phyloP scores from a whole-genome alignment of 768 basidiomycete genomes.

The Lactarius akahatsu region DNA sequence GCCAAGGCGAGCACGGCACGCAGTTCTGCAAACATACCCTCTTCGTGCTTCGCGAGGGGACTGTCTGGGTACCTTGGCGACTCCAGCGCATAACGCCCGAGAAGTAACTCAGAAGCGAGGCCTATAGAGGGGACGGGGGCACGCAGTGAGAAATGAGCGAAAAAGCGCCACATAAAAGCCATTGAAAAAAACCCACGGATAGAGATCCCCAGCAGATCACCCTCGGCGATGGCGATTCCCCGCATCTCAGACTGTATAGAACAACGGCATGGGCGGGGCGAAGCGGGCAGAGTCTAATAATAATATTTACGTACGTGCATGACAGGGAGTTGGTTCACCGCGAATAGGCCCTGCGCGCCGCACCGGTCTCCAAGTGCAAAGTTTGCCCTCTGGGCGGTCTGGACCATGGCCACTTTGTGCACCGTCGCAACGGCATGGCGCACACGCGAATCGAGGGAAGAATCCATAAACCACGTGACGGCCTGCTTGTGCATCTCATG shows the following conservation, averaged over 20 bases:
- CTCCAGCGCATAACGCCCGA: slow-evolving; percentile 52
- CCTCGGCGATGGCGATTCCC: slow-evolving; percentile 44
- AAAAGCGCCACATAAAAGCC: not conserved
- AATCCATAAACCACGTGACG: slow-evolving; percentile 40
- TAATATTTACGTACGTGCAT: slow-evolving; percentile 44
- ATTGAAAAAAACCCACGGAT: slow-evolving; percentile 46
- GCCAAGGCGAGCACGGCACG: slow-evolving; percentile 21
- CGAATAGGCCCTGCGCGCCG: slow-evolving; percentile 66
- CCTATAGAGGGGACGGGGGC: slow-evolving; percentile 35
- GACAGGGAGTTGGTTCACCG: slow-evolving; percentile 58
- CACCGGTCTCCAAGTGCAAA: slow-evolving; percentile 60
- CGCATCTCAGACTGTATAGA: slow-evolving; percentile 29
- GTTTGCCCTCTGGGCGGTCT: slow-evolving; percentile 52
- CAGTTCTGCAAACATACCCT: slow-evolving; percentile 36
- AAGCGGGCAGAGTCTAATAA: slow-evolving; percentile 37
- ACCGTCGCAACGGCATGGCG: slow-evolving; percentile 57
- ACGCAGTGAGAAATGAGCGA: slow-evolving; percentile 31
- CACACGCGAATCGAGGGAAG: slow-evolving; percentile 45
- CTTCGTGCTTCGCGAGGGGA: slow-evolving; percentile 51
- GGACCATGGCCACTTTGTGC: slow-evolving; percentile 53
- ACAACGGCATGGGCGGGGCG: not conserved
- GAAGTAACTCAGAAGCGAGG: slow-evolving; percentile 58
- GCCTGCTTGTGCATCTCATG: slow-evolving; percentile 44
- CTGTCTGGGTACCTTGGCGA: slow-evolving; percentile 45
- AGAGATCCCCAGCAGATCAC: slow-evolving; percentile 49